Evolutionary conservation across 2,329 filamentous ascomycete genomes (phyloP).

Genomic region (Pestalotiopsis sp.): DNA sequence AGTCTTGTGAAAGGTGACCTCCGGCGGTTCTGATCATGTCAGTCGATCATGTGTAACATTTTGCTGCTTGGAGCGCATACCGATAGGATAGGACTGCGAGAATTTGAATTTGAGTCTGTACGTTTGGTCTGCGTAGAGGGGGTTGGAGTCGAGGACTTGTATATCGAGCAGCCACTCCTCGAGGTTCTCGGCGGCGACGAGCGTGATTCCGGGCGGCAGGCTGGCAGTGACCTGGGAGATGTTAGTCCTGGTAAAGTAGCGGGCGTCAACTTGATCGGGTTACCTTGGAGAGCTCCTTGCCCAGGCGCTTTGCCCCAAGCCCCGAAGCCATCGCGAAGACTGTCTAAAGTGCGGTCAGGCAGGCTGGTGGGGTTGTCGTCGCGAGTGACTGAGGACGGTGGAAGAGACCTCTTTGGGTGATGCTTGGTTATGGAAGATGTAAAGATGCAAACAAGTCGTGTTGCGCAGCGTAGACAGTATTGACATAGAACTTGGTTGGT

Average conservation of each 20-base stretch:
- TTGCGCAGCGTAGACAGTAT: too few relatives aligned
- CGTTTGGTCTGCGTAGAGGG: slow-evolving; percentile 77
- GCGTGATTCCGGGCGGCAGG: slow-evolving; percentile 71
- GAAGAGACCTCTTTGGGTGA: too few relatives aligned
- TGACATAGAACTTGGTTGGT: too few relatives aligned
- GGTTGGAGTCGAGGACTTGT: slow-evolving; percentile 84
- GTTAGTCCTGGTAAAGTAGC: slow-evolving; percentile 30
- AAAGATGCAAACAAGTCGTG: too few relatives aligned
- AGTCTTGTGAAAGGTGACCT: slow-evolving; percentile 82
- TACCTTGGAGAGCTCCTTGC: slow-evolving; percentile 64
- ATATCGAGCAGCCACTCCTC: slow-evolving; percentile 94
- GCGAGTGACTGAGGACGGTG: neutral
- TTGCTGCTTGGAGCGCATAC: slow-evolving; percentile 44
- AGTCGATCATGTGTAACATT: neutral
- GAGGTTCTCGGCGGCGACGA: slow-evolving; percentile 81
- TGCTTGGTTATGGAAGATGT: too few relatives aligned
- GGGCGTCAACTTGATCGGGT: neutral
- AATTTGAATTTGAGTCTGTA: slow-evolving; percentile 91
- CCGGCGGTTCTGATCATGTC: slow-evolving; percentile 73
- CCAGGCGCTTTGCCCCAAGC: slow-evolving; percentile 58
- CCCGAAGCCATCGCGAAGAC: slow-evolving; percentile 30
- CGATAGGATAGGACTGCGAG: slow-evolving; percentile 83
- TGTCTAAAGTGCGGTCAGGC: neutral
- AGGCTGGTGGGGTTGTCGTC: slow-evolving; percentile 1
- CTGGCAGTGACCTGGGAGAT: slow-evolving; percentile 53